Evolutionary conservation across 495 filamentous ascomycete genomes (phyloP).

Genomic region (Penicillium argentinense): DNA sequence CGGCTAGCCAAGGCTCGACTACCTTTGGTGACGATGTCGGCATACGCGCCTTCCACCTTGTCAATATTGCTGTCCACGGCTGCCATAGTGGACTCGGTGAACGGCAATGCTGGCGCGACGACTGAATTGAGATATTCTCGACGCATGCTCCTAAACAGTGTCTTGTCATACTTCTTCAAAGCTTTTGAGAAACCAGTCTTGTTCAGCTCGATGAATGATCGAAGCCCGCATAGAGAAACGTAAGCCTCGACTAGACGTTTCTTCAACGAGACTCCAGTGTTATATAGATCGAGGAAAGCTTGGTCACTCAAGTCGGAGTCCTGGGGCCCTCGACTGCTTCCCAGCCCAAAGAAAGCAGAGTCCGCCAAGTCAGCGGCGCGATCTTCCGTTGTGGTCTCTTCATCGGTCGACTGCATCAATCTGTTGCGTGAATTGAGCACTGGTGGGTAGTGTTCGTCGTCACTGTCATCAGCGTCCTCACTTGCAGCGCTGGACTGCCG

Average conservation of each 20-base stretch:
- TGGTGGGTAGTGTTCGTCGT: slow-evolving; percentile 30
- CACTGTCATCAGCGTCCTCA: slow-evolving; percentile 63
- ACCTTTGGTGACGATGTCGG: slow-evolving; percentile 75
- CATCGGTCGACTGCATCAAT: slow-evolving; percentile 29
- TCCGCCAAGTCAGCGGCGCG: slow-evolving; percentile 48
- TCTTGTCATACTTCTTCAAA: slow-evolving; percentile 99
- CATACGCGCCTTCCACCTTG: slow-evolving; percentile 76
- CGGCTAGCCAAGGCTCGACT: slow-evolving; percentile 71
- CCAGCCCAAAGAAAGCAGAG: slow-evolving; percentile 31
- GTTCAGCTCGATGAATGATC: slow-evolving; percentile 95
- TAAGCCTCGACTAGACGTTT: slow-evolving; percentile 85
- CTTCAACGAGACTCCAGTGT: slow-evolving; percentile 82
- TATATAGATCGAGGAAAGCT: slow-evolving; percentile 65
- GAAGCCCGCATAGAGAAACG: slow-evolving; percentile 91
- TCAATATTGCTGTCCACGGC: slow-evolving; percentile 67
- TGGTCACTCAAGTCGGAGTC: slow-evolving; percentile 76
- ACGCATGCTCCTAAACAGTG: slow-evolving; percentile 75
- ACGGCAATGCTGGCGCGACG: slow-evolving; percentile 74
- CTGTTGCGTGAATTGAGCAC: slow-evolving; percentile 10
- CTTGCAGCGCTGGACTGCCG: slow-evolving; percentile 53
- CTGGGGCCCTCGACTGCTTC: slow-evolving; percentile 21
- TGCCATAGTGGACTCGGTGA: slow-evolving; percentile 66
- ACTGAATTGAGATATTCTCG: slow-evolving; percentile 68
- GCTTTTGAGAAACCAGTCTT: slow-evolving; percentile 94
- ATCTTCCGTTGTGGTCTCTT: slow-evolving; percentile 34